Base-by-base conservation (phyloP, 768 basidiomycete species). In the Myochromella boudieri region DNA sequence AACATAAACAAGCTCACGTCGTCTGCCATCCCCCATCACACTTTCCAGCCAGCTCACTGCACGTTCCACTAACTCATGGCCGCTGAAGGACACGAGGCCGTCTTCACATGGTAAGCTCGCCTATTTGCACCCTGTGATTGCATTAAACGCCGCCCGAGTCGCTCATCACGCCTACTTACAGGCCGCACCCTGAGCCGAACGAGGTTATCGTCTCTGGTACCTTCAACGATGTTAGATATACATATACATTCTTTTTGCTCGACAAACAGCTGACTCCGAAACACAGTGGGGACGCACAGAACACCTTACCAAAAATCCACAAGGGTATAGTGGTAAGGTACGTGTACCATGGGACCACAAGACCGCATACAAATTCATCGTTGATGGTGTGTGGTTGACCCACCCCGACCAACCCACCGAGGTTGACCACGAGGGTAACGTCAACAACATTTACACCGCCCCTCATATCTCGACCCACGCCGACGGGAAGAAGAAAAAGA, bases 291-390 rank as follows among this genome's bases (percentile, higher is more conserved):
- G 81, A 21, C 65, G 68, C 48, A 81, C 84, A 28, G 65, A 76
- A 37, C 74, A 65, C 48, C 78, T 89, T 49, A 66, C 68, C 20
- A 83, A 75, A 60, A 72, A 69, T 15, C 65, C 72, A 14, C 58
- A 66, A 22, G 83, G 82, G 3, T 91, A 88, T 64, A 67, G 71
- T 43, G 80, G 74, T 17, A 70, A 64, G 4, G 67, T 78, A 18
- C 59, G 66, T 39, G 68, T 90, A 24, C 83, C 85, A 1, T 88
- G 78, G 78, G 78, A 71, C 37, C 60, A 77, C 40, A 84, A 80
- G 57, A 68, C 87, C 46, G 58, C 69, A 6, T 92, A 86, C 79
- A 92, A 92, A 66, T 92, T 81, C 60, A 70, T 91, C 60, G 87
- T 91, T 43, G 90, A 92, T 60, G 84, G 82, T 27, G 57, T 64